Conservation (phyloP, 441 rosid species). For the Sinapis alba region DNA sequence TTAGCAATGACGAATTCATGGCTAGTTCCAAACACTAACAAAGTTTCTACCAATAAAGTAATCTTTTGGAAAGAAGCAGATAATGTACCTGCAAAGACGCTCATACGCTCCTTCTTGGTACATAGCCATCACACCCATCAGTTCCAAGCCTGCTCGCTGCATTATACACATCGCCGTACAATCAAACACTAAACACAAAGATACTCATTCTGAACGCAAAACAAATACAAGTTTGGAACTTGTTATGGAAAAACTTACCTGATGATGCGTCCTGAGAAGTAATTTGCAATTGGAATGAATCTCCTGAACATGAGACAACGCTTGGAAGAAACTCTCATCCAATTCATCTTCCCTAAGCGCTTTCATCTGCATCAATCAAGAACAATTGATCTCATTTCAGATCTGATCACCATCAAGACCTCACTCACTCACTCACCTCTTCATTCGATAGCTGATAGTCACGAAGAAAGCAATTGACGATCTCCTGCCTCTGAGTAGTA, state of each 20-base stretch:
- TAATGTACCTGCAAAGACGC: conserved; percentile 85
- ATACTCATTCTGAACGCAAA: neutral
- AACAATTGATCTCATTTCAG: neutral
- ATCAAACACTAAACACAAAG: conserved; percentile 14
- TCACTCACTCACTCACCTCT: conserved; percentile 71
- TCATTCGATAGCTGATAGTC: conserved; percentile 90
- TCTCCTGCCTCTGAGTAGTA: conserved; percentile 89
- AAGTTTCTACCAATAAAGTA: conserved; percentile 6
- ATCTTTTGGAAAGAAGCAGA: conserved; percentile 9
- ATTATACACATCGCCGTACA: conserved; percentile 28
- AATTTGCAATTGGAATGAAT: conserved; percentile 95
- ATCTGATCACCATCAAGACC: conserved; percentile 22
- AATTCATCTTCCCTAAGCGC: conserved; percentile 89
- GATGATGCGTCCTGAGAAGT: conserved; percentile 92
- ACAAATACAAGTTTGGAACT: neutral
- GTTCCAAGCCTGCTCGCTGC: conserved; percentile 97
- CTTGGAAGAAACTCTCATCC: conserved; percentile 84
- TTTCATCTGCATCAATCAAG: conserved; percentile 55
- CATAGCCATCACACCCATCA: conserved; percentile 99
- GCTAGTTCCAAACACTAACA: neutral
- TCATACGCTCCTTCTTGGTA: conserved; percentile 99
- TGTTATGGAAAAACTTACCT: conserved; percentile 45
- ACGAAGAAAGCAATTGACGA: conserved; percentile 87
- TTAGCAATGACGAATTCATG: conserved; percentile 4
- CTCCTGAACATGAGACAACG: conserved; percentile 91